Evolutionary conservation across 495 filamentous ascomycete genomes (phyloP).

Genomic region (Mytilinidion resinicola): DNA sequence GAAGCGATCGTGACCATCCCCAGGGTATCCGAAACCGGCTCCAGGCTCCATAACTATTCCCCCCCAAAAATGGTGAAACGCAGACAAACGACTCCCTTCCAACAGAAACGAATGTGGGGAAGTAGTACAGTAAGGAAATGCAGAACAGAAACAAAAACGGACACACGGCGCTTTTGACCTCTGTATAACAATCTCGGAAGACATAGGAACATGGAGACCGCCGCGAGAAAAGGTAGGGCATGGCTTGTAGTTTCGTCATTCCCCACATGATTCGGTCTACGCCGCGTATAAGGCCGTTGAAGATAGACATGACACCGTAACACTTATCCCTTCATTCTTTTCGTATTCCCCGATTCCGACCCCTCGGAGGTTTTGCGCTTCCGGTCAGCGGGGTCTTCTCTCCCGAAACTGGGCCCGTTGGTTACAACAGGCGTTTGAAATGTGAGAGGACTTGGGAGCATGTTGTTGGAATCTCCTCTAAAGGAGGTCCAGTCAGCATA

Average conservation of each 20-base stretch:
- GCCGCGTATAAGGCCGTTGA: not conserved
- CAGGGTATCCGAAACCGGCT: slow-evolving; percentile 4
- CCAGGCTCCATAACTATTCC: slow-evolving; percentile 1
- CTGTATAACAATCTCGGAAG: too few species aligned
- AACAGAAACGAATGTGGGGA: not conserved
- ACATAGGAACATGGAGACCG: too few species aligned
- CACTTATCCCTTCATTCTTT: slow-evolving; percentile 16
- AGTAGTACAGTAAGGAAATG: not conserved
- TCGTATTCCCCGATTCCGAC: slow-evolving; percentile 17
- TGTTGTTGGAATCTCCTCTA: slow-evolving; percentile 59
- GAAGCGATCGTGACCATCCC: not conserved
- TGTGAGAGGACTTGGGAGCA: slow-evolving; percentile 83
- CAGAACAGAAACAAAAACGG: not conserved
- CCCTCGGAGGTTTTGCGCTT: slow-evolving; percentile 38
- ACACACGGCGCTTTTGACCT: not conserved
- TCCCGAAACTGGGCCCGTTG: slow-evolving; percentile 41
- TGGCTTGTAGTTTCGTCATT: not conserved
- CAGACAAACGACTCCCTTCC: not conserved
- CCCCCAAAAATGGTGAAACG: not conserved
- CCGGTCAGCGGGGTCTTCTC: slow-evolving; percentile 36
- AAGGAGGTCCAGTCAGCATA: slow-evolving; percentile 82
- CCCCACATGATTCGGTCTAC: not conserved
- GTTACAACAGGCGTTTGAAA: slow-evolving; percentile 81
- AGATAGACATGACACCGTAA: not conserved
- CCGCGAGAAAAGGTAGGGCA: too few species aligned